phyloP scores from a whole-genome alignment of 805 yeast genomes.

The Lachancea mirantina region DNA sequence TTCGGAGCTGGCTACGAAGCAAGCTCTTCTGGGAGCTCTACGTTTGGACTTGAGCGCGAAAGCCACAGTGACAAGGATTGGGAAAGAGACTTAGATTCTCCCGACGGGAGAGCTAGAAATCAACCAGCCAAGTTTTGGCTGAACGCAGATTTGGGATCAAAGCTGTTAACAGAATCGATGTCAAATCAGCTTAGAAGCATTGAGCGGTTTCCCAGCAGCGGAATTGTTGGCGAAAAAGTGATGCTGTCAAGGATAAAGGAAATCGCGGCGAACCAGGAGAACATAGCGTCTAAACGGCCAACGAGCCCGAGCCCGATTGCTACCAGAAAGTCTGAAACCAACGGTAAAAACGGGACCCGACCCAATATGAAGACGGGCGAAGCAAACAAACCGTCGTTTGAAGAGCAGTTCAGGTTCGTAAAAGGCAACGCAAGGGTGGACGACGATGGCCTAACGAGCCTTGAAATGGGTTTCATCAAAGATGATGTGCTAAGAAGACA shows the following conservation, averaged over 20 bases:
- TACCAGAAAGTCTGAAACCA: neutral
- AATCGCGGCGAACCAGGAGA: conserved; percentile 1
- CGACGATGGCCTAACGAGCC: too few species aligned
- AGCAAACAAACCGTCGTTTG: conserved; percentile 1
- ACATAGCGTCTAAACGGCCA: too few species aligned
- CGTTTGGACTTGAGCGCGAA: neutral
- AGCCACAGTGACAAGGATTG: neutral
- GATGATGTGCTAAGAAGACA: neutral
- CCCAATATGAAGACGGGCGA: conserved; percentile 1
- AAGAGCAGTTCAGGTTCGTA: conserved; percentile 3
- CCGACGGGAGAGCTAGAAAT: conserved; percentile 2
- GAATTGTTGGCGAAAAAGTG: conserved; percentile 6
- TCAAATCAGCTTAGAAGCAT: conserved; percentile 13
- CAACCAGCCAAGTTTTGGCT: conserved; percentile 9
- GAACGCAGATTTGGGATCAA: conserved; percentile 13
- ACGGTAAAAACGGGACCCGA: neutral
- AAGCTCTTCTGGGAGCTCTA: conserved; percentile 4
- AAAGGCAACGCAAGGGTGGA: neutral
- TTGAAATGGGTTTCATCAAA: conserved; percentile 1
- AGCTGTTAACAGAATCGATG: conserved; percentile 12
- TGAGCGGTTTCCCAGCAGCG: conserved; percentile 9
- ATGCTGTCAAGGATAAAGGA: conserved; percentile 2
- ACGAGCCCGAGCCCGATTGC: neutral
- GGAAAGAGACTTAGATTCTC: neutral
- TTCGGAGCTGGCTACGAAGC: neutral